phyloP scores from a whole-genome alignment of 805 yeast species.

The Dipodascus albidus region DNA sequence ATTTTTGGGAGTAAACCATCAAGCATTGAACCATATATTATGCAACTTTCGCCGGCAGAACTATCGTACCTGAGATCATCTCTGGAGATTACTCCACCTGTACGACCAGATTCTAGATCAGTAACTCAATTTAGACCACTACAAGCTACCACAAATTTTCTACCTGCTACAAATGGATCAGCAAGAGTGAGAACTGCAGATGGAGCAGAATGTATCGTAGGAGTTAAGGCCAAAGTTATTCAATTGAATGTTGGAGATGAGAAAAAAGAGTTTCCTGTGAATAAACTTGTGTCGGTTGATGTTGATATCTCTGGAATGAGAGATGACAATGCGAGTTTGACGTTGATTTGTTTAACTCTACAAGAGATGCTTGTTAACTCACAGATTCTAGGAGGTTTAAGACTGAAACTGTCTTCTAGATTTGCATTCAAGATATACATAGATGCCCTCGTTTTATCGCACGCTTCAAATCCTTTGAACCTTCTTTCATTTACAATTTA shows the following conservation, averaged over 20 bases:
- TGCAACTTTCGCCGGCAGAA: conserved; percentile 29
- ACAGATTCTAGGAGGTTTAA: conserved; percentile 37
- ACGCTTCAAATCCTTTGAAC: conserved; percentile 71
- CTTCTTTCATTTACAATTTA: conserved; percentile 70
- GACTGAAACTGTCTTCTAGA: conserved; percentile 54
- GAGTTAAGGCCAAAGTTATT: conserved; percentile 79
- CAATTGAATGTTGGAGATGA: conserved; percentile 24
- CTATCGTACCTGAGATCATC: conserved; percentile 62
- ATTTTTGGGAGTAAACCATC: conserved; percentile 5
- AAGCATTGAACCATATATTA: conserved; percentile 7
- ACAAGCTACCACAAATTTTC: conserved; percentile 67
- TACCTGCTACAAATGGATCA: conserved; percentile 87
- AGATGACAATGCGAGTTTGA: conserved; percentile 64
- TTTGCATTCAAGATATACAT: conserved; percentile 69
- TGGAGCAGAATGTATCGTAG: conserved; percentile 89
- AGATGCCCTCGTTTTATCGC: conserved; percentile 70
- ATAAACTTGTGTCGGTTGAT: conserved; percentile 57
- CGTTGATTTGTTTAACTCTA: conserved; percentile 51
- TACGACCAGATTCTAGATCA: conserved; percentile 79
- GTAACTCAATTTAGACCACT: conserved; percentile 72
- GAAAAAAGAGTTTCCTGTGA: background rate
- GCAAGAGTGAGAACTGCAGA: conserved; percentile 77
- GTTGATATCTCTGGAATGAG: conserved; percentile 58
- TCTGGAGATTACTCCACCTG: conserved; percentile 42
- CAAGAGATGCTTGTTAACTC: conserved; percentile 29